Percentiles rank a stretch among this genome's conserved stretches.
These are phyloP conservation scores for Massarina eburnea DNA, from an alignment of 2,329 filamentous ascomycete genomes.

Conservation along the genomic window DNA sequence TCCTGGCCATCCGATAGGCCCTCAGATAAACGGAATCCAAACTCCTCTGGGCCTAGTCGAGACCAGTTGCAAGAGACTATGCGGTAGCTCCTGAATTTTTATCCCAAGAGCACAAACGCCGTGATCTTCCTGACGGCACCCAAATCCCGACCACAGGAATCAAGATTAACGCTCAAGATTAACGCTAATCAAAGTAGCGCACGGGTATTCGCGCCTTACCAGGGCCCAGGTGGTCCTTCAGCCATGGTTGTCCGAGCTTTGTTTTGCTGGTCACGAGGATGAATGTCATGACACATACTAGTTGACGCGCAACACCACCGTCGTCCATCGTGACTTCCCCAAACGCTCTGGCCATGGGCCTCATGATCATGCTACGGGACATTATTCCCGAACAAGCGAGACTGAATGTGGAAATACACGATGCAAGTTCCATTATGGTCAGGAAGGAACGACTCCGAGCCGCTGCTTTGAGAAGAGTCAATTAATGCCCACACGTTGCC, in stretches of 20 bases:
- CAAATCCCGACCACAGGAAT: conserved; percentile 15
- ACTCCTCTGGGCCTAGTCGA: too few relatives aligned
- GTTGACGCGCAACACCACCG: conserved; percentile 30
- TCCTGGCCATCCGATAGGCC: too few relatives aligned
- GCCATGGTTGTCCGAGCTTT: conserved; percentile 10
- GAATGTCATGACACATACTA: conserved; percentile 23
- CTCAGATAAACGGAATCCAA: too few relatives aligned
- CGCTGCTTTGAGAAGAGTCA: too few relatives aligned
- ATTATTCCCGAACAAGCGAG: background rate
- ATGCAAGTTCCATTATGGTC: background rate
- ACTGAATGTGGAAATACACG: background rate
- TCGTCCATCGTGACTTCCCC: conserved; percentile 33
- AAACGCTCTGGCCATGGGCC: background rate
- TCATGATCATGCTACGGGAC: background rate
- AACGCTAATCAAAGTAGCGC: conserved; percentile 12
- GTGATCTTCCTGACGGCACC: conserved; percentile 10
- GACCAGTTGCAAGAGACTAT: too few relatives aligned
- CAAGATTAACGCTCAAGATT: conserved; percentile 6
- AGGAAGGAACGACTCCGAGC: too few relatives aligned
- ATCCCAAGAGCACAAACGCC: background rate
- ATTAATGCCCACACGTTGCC: too few relatives aligned
- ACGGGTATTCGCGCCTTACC: conserved; percentile 21
- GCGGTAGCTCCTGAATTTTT: conserved; percentile 1
- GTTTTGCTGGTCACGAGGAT: conserved; percentile 26
- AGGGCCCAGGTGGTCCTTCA: background rate